A percentile compares a stretch with the other conserved stretches of the same genome.
Evolutionary conservation across 805 yeast genomes (phyloP).

Genomic region (Lipomyces spencermartinsiae): DNA sequence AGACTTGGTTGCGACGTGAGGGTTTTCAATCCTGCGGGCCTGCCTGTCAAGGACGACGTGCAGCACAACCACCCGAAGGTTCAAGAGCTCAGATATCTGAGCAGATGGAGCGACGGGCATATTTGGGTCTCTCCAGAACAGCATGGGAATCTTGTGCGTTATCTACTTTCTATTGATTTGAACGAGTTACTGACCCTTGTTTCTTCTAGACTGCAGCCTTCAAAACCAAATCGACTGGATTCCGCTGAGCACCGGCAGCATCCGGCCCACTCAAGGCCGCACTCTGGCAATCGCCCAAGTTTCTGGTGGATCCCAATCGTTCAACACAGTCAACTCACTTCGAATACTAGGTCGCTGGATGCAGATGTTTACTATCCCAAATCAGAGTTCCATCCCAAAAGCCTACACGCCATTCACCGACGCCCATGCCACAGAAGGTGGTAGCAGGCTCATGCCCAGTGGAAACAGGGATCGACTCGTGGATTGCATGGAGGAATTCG

Average conservation of each 20-base stretch:
- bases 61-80: conserved; percentile 16
- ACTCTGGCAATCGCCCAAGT: conserved; percentile 21
- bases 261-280: conserved; percentile 21
- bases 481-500: conserved; percentile 18
- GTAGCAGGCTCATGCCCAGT: conserved; percentile 8
- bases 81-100: conserved; percentile 20
- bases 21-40: conserved; percentile 18
- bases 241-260: conserved; percentile 16
- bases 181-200: too few relatives aligned
- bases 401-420: conserved; percentile 16
- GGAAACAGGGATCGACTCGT: conserved; percentile 18
- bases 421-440: not conserved
- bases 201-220: conserved; percentile 14
- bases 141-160: conserved; percentile 15
- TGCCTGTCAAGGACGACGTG: conserved; percentile 14
- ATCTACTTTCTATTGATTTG: not conserved
- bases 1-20: conserved; percentile 16
- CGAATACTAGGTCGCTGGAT: conserved; percentile 21
- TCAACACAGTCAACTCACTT: conserved; percentile 17
- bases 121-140: conserved; percentile 20
- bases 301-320: conserved; percentile 16
- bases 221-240: conserved; percentile 23
- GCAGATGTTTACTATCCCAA: conserved; percentile 20
- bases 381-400: conserved; percentile 17
- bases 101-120: conserved; percentile 18